A percentile compares a stretch with the other conserved stretches of the same genome.
phyloP scores from a whole-genome alignment of 495 filamentous ascomycete genomes.

The Neurospora sp. region DNA sequence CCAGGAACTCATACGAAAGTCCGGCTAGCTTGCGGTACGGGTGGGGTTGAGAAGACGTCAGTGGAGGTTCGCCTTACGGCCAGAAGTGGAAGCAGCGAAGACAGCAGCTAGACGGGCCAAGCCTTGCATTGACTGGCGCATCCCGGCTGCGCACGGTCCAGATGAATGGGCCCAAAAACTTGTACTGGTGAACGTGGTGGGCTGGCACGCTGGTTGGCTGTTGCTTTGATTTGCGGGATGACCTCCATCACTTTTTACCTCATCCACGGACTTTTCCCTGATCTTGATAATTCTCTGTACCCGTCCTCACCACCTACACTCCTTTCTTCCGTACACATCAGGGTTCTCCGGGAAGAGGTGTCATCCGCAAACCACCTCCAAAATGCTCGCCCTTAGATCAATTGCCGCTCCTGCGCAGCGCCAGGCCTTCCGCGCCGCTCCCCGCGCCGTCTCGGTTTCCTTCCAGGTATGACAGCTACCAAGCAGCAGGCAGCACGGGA shows the following conservation, averaged over 20 bases:
- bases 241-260: slow-evolving; percentile 7
- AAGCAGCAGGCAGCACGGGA: neutral
- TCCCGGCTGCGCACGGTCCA: neutral
- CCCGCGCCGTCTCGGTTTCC: slow-evolving; percentile 34
- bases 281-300: neutral
- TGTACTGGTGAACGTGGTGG: neutral
- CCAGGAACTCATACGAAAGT: neutral
- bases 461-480: slow-evolving; percentile 31
- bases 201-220: neutral
- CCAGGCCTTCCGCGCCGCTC: slow-evolving; percentile 37
- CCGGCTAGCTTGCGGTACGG: neutral
- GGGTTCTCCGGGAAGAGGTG: slow-evolving; percentile 1
- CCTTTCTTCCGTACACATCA: neutral
- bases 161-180: neutral
- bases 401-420: slow-evolving; percentile 41
- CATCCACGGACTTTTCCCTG: slow-evolving; percentile 4
- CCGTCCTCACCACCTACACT: slow-evolving; percentile 4
- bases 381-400: slow-evolving; percentile 42
- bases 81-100: neutral
- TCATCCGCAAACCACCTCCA: slow-evolving; percentile 10
- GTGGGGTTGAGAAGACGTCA: neutral
- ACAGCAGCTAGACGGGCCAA: neutral
- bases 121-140: neutral
- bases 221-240: slow-evolving; percentile 2
- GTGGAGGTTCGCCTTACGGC: neutral